phyloP scores from a whole-genome alignment of 2,329 filamentous ascomycete species.

The Cordyceps cicadae region DNA sequence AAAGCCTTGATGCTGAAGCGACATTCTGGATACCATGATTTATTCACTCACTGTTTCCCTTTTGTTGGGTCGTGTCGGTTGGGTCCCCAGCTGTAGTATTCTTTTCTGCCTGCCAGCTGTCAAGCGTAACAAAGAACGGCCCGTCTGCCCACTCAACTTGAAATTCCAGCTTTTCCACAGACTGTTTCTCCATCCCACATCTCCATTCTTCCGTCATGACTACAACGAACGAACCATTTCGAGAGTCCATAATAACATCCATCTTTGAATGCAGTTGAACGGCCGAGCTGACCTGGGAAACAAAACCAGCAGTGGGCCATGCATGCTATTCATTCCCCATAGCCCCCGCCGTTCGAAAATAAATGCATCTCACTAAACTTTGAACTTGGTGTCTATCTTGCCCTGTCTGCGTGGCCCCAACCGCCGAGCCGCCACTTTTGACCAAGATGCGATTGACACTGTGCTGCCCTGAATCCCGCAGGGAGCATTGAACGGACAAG shows the following conservation, averaged over 20 bases:
- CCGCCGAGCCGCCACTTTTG: conserved; percentile 1
- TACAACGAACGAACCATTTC: background rate
- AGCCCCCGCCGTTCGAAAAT: background rate
- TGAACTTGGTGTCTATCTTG: conserved; percentile 5
- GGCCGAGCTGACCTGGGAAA: background rate
- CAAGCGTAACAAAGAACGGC: background rate
- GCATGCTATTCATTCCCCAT: background rate
- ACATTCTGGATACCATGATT: too few species aligned
- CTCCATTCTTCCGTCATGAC: background rate
- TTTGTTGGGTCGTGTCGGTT: background rate
- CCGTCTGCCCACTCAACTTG: too few species aligned
- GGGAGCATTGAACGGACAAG: background rate
- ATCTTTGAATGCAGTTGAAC: background rate
- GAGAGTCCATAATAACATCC: background rate
- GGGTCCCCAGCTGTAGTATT: background rate
- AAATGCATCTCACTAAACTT: conserved; percentile 7
- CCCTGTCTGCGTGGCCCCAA: background rate
- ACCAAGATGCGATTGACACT: background rate
- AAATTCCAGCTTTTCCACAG: conserved; percentile 1
- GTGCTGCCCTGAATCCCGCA: background rate
- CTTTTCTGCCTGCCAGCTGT: background rate
- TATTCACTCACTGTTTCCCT: background rate
- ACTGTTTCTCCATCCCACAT: background rate
- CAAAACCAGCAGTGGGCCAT: background rate
- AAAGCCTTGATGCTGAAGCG: background rate